Base-by-base conservation (phyloP, 805 yeast genomes). In the Priceomyces melissophilus region DNA sequence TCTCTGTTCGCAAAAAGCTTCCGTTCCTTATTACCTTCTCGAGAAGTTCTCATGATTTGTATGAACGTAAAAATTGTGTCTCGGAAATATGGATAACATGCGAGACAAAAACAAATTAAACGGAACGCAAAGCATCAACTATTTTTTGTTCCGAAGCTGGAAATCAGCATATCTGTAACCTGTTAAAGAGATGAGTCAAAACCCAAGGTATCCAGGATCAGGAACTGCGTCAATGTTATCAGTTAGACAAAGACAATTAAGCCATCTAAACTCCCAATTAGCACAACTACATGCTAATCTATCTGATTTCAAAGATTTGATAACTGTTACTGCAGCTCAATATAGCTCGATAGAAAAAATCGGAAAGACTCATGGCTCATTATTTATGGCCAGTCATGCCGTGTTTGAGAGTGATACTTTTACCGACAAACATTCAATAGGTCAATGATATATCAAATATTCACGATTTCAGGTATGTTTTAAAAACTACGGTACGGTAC, bases 361-460 rank as follows among this genome's bases (percentile, higher is more conserved):
- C 30, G 86, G 84, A 3, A 67, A 76, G 36, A 63, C 76, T 51
- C 85, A 80, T 45, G 83, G 82, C 2, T 61, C 78, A 10, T 58
- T 80, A 44, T 66, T 67, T 42, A 67, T 67, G 71, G 73, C 73
- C 10, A 60, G 70, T 46, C 67, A 67, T 47, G 55, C 62, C 3
- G 73, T 68, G 13, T 68, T 66, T 47, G 73, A 65, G 28, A 58
- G 57, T 38, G 69, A 63, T 35, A 61, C 61, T 41, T 63, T 62
- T 42, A 40, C 38, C 1, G 42, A 39, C 6, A 34, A 25, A 9
- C 37, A 39, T 3, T 27, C 30, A 26, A n/a, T 17, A 3, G 23
- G 25, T 12, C 10, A 26, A 10, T 26, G 29, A 29, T n/a, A 13
- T 9, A 29, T 20, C 25, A 20, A 8, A 20, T 20, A 5, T 20